Base-by-base conservation (phyloP, 1,284 basidiomycete genomes). In the Fomitopsis schrenkii region DNA sequence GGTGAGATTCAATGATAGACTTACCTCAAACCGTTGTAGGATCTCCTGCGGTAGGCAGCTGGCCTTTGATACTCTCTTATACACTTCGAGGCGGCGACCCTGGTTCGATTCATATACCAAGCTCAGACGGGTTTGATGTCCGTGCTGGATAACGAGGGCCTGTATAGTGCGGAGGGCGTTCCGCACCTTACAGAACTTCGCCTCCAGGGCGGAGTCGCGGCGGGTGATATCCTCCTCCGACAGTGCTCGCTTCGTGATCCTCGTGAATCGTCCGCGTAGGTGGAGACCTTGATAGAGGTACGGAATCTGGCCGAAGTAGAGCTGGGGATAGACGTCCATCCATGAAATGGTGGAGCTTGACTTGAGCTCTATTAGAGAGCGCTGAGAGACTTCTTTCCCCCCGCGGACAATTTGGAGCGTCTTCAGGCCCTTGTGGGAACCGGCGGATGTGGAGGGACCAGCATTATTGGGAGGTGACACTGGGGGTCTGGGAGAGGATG, bases 301-400 rank as follows among this genome's bases (percentile, higher is more conserved):
- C 0, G 79, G 75, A 0, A 83, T 85, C 64, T 84, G 82, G 1
- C 83, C 84, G 60, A 86, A 75, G 70, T 79, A 83, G 2, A 85
- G 72, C 62, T 84, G 83, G 0, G 79, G 76, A 64, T 79, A 82
- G 1, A 67, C 68, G 30, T 82, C 79, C 38, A 70, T 70, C 80
- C 80, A 83, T 61, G 79, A 66, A n/a, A 64, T 64, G 36, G 69
- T 62, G 5, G 77, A 75, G 22, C 78, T 74, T 5, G 82, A 82
- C 9, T 75, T 76, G 30, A 85, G 68, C 66, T 85, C 83, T 46
- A 85, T 67, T 54, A 83, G 71, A 3, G 76, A 70, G 2, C 77
- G 72, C 46, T 82, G 74, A 0, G 79, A 73, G 17, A 80, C 72
- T 41, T 74, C 58, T 28, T 66, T 65, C 14, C 79, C 79, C 6